A percentile compares a stretch with the other conserved stretches of the same genome.
These are phyloP conservation scores for Tolypocladium endophyticum DNA, from an alignment of 2,329 filamentous ascomycete genomes.

Conservation along the genomic window DNA sequence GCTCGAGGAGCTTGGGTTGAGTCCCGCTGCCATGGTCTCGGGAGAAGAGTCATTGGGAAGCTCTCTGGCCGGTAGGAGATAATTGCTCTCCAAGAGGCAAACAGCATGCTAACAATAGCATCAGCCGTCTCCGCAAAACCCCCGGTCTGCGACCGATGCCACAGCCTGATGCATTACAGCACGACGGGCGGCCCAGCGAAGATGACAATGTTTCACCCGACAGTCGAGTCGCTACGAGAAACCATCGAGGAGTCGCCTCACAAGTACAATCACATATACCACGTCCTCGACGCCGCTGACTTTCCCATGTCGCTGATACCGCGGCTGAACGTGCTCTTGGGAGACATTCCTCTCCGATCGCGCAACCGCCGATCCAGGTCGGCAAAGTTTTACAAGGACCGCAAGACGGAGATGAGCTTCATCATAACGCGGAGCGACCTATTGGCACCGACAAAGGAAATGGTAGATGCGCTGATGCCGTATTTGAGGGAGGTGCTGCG, in stretches of 20 bases:
- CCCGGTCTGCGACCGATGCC: conserved; percentile 80
- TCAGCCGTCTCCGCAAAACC: conserved; percentile 16
- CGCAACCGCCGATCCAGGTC: conserved; percentile 67
- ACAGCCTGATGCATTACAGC: conserved; percentile 68
- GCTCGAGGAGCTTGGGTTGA: conserved; percentile 35
- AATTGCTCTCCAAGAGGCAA: background rate
- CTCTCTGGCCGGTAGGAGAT: conserved; percentile 2
- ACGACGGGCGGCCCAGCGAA: conserved; percentile 34
- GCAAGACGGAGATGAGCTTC: conserved; percentile 73
- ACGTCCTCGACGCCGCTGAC: conserved; percentile 88
- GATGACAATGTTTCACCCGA: conserved; percentile 67
- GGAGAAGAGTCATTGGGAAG: conserved; percentile 13
- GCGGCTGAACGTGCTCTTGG: conserved; percentile 58
- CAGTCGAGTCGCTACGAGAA: conserved; percentile 67
- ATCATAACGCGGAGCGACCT: conserved; percentile 85
- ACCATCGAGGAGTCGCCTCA: conserved; percentile 84
- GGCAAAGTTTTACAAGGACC: conserved; percentile 54
- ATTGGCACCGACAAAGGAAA: conserved; percentile 70
- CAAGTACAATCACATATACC: conserved; percentile 88
- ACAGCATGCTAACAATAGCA: conserved; percentile 1
- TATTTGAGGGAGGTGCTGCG: conserved; percentile 70
- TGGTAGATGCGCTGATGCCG: conserved; percentile 79
- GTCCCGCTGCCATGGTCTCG: conserved; percentile 26
- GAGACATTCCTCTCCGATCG: conserved; percentile 63
- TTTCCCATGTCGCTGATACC: conserved; percentile 91